Evolutionary conservation across 257 asterid genomes (phyloP).

Genomic region (Solanum tarijense): DNA sequence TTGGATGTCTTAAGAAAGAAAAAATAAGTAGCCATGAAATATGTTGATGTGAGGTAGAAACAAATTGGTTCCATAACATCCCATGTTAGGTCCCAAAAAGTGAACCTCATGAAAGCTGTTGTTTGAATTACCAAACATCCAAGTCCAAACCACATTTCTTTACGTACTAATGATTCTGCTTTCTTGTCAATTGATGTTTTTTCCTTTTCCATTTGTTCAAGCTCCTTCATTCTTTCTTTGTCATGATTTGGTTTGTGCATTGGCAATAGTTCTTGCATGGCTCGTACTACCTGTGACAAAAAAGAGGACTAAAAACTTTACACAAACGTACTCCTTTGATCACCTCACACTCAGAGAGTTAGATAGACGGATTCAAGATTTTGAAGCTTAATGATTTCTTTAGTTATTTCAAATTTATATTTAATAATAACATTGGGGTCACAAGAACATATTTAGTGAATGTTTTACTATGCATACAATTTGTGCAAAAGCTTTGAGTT

Average conservation of each 20-base stretch:
- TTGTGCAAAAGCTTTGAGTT: too few species aligned
- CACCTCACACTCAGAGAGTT: too few species aligned
- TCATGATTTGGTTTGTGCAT: background rate
- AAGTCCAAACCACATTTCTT: slow-evolving; percentile 46
- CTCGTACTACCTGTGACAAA: slow-evolving; percentile 7
- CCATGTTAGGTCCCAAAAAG: slow-evolving; percentile 69
- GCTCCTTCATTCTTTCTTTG: slow-evolving; percentile 20
- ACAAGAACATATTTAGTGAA: too few species aligned
- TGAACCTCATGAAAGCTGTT: slow-evolving; percentile 41
- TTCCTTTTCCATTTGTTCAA: slow-evolving; percentile 27
- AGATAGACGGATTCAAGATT: too few species aligned
- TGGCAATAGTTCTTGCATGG: slow-evolving; percentile 12
- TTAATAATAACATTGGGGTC: too few species aligned
- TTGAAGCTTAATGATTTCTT: too few species aligned
- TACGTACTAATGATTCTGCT: slow-evolving; percentile 50
- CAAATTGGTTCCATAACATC: slow-evolving; percentile 78
- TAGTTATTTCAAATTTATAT: too few species aligned
- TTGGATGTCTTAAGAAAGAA: slow-evolving; percentile 47
- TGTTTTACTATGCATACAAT: too few species aligned
- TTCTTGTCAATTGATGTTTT: slow-evolving; percentile 34
- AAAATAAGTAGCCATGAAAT: slow-evolving; percentile 34
- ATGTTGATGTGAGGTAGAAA: slow-evolving; percentile 33
- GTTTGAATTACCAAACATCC: slow-evolving; percentile 22
- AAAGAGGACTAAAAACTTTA: too few species aligned
- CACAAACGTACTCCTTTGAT: too few species aligned